Conservation (phyloP, 257 asterid species). For the Ilex asprella region DNA sequence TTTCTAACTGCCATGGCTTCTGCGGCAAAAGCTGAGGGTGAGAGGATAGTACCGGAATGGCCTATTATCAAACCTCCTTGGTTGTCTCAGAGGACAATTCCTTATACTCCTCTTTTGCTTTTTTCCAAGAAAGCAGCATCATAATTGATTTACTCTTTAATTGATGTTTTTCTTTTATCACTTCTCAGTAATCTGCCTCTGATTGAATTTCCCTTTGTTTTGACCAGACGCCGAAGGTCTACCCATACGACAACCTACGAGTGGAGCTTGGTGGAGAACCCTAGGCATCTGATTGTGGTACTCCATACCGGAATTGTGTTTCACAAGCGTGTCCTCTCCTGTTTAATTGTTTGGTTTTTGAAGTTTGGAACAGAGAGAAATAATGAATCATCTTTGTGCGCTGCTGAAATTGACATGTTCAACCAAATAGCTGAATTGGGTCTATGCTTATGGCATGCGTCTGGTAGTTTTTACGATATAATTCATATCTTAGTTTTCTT, state of each 20-base stretch:
- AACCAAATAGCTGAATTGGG: conserved; percentile 4
- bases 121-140: too few relatives aligned
- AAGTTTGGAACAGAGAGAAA: not conserved
- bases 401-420: conserved; percentile 14
- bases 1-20: too few relatives aligned
- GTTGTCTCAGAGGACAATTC: too few relatives aligned
- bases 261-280: conserved; percentile 1
- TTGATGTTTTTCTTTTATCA: too few relatives aligned
- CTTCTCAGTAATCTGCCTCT: not conserved
- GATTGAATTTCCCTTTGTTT: too few relatives aligned
- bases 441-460: not conserved
- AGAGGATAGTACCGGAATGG: too few relatives aligned
- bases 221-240: not conserved
- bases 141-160: too few relatives aligned
- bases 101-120: too few relatives aligned
- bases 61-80: too few relatives aligned
- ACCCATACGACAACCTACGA: not conserved
- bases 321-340: not conserved
- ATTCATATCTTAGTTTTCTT: too few relatives aligned
- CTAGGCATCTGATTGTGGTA: not conserved
- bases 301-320: not conserved
- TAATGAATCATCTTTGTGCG: conserved; percentile 1
- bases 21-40: too few relatives aligned
- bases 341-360: not conserved
- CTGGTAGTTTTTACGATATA: too few relatives aligned